These are phyloP conservation scores for Biscutella laevigata DNA, from an alignment of 441 rosid species.

Conservation along the genomic window DNA sequence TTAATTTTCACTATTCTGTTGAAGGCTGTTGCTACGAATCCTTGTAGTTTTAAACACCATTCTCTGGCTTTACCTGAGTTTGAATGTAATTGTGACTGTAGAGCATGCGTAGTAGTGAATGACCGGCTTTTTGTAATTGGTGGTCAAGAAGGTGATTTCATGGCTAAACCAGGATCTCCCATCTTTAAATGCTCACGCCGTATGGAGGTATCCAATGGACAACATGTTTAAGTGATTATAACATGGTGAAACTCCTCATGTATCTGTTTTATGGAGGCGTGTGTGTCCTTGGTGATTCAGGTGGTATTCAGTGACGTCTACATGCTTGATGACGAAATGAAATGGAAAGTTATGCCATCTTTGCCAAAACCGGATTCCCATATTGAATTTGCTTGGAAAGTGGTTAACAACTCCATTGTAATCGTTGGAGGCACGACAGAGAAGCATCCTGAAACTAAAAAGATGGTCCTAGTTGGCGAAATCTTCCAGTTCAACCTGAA, in stretches of 20 bases:
- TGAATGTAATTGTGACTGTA: slow-evolving; percentile 19
- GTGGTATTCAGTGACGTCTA: slow-evolving; percentile 69
- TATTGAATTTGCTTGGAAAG: slow-evolving; percentile 84
- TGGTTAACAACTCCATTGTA: slow-evolving; percentile 72
- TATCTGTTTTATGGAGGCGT: slow-evolving; percentile 6
- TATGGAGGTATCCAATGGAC: slow-evolving; percentile 42
- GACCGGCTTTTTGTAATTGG: slow-evolving; percentile 71
- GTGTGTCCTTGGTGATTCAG: slow-evolving; percentile 17
- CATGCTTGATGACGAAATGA: slow-evolving; percentile 84
- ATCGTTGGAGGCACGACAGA: slow-evolving; percentile 94
- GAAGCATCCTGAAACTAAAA: slow-evolving; percentile 84
- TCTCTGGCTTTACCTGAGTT: not conserved
- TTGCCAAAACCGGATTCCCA: slow-evolving; percentile 95
- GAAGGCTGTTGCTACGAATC: not conserved
- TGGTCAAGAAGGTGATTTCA: slow-evolving; percentile 98
- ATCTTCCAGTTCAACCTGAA: slow-evolving; percentile 68
- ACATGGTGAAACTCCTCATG: not conserved
- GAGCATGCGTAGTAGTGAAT: slow-evolving; percentile 71
- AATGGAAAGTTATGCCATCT: slow-evolving; percentile 73
- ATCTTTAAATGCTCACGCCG: slow-evolving; percentile 90
- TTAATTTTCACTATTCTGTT: slow-evolving; percentile 7
- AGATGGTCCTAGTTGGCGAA: slow-evolving; percentile 81
- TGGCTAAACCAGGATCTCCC: slow-evolving; percentile 99
- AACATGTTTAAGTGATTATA: not conserved
- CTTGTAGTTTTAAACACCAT: not conserved